phyloP scores from a whole-genome alignment of 305 asterid genomes.

The Ruellia speciosa region DNA sequence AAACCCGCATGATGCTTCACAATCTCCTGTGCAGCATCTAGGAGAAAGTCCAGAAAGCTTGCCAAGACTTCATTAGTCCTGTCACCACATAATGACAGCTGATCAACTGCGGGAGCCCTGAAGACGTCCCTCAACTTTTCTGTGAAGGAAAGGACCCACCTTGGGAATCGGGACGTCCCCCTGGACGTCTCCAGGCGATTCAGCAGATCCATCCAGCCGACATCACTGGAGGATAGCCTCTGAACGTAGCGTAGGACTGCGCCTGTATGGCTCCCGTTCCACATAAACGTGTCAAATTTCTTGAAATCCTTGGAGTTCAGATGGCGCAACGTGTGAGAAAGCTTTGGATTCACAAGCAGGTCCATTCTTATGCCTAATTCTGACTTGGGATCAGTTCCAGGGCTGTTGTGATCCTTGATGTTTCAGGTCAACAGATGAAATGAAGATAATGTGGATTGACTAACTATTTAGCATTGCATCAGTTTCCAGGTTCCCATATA shows the following conservation, averaged over 20 bases:
- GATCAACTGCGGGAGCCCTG: neutral
- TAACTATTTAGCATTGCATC: too few species aligned
- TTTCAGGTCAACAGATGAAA: too few species aligned
- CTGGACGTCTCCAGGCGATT: too few species aligned
- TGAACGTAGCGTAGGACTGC: constrained; percentile 14
- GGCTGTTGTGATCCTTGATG: too few species aligned
- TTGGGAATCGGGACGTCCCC: too few species aligned
- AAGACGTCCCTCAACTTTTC: neutral
- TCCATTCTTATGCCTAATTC: constrained; percentile 10
- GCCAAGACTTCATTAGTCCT: neutral
- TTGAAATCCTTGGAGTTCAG: constrained; percentile 15
- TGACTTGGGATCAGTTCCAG: too few species aligned
- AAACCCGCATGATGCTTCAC: neutral
- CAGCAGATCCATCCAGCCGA: neutral
- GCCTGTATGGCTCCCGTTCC: constrained; percentile 19
- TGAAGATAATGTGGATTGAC: too few species aligned
- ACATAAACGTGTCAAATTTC: constrained; percentile 14
- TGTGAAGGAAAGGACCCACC: neutral
- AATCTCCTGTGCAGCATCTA: neutral
- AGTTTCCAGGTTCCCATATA: too few species aligned
- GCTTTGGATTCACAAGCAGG: constrained; percentile 16
- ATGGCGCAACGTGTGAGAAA: constrained; percentile 10
- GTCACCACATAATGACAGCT: neutral
- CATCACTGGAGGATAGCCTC: neutral
- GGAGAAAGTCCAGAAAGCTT: neutral